Evolutionary conservation across 2,329 filamentous ascomycete genomes (phyloP).

Genomic region (Aspergillus sp.): DNA sequence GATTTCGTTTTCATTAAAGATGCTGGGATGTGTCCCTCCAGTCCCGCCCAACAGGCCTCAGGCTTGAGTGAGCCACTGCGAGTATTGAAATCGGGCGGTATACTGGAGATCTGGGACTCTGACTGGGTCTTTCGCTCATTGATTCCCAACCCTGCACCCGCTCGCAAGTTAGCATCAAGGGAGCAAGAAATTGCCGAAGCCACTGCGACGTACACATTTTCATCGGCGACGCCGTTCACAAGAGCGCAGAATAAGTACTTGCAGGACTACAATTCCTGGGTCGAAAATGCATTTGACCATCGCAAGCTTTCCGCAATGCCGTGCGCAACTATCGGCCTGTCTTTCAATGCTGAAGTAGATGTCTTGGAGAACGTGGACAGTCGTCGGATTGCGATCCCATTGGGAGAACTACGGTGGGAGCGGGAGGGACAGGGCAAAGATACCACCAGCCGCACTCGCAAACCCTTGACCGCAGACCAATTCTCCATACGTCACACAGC

Average conservation of each 20-base stretch:
- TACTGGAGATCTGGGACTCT: conserved; percentile 81
- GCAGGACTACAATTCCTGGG: conserved; percentile 75
- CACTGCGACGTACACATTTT: conserved; percentile 75
- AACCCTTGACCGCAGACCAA: conserved; percentile 58
- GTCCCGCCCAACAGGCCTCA: conserved; percentile 45
- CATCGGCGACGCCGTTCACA: conserved; percentile 72
- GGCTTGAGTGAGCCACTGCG: conserved; percentile 68
- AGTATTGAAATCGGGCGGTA: conserved; percentile 67
- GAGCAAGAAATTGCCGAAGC: conserved; percentile 57
- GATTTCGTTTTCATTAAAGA: conserved; percentile 88
- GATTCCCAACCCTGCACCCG: conserved; percentile 62
- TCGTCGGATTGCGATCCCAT: conserved; percentile 74
- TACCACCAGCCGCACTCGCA: conserved; percentile 26
- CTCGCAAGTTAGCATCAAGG: conserved; percentile 49
- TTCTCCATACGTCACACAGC: conserved; percentile 68
- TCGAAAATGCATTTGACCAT: conserved; percentile 64
- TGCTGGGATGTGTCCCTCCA: conserved; percentile 58
- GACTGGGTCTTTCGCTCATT: conserved; percentile 79
- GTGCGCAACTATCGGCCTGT: conserved; percentile 67
- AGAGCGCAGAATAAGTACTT: conserved; percentile 73
- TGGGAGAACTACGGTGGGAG: conserved; percentile 82
- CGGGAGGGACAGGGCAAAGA: conserved; percentile 48
- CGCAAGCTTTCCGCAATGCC: conserved; percentile 65
- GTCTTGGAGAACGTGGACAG: conserved; percentile 60
- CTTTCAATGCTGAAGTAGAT: conserved; percentile 73